Percentiles rank a stretch among this genome's conserved stretches.
Conservation (phyloP, 2,329 filamentous ascomycete species). For the Penicillium sp. region DNA sequence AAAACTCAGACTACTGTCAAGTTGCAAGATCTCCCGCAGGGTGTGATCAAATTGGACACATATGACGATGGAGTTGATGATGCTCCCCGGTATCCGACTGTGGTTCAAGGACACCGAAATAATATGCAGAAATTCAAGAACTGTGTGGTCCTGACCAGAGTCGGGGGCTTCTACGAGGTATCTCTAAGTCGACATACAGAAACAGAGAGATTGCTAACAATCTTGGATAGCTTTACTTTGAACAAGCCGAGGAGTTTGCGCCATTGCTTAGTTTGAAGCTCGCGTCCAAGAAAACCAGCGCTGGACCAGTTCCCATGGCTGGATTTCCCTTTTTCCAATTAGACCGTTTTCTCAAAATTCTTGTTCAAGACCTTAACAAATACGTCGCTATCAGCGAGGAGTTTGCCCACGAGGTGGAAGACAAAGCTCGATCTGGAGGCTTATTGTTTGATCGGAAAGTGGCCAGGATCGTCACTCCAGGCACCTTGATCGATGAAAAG, state of each 20-base stretch:
- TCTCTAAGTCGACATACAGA: neutral
- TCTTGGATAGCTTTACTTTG: constrained; percentile 72
- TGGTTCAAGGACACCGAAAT: constrained; percentile 79
- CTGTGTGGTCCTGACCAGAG: constrained; percentile 85
- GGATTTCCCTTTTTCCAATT: constrained; percentile 93
- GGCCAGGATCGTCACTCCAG: constrained; percentile 84
- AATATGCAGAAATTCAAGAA: constrained; percentile 91
- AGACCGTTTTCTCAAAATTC: constrained; percentile 85
- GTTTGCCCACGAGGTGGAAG: constrained; percentile 70
- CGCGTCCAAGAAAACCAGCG: constrained; percentile 73
- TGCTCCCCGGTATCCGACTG: constrained; percentile 72
- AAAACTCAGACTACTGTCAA: constrained; percentile 41
- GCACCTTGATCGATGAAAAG: constrained; percentile 94
- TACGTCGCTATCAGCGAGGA: constrained; percentile 95
- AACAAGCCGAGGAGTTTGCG: constrained; percentile 87
- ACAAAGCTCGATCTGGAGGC: constrained; percentile 72
- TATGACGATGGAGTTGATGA: constrained; percentile 47
- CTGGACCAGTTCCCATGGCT: constrained; percentile 82
- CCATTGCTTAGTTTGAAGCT: constrained; percentile 86
- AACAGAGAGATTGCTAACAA: neutral
- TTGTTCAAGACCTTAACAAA: constrained; percentile 86
- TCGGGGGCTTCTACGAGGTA: constrained; percentile 92
- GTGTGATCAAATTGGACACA: constrained; percentile 48
- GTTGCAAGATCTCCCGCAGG: constrained; percentile 57
- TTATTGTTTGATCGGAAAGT: constrained; percentile 83